Conservation (phyloP, 352 stramenopile species). For the Globisporangium echinulatum region DNA sequence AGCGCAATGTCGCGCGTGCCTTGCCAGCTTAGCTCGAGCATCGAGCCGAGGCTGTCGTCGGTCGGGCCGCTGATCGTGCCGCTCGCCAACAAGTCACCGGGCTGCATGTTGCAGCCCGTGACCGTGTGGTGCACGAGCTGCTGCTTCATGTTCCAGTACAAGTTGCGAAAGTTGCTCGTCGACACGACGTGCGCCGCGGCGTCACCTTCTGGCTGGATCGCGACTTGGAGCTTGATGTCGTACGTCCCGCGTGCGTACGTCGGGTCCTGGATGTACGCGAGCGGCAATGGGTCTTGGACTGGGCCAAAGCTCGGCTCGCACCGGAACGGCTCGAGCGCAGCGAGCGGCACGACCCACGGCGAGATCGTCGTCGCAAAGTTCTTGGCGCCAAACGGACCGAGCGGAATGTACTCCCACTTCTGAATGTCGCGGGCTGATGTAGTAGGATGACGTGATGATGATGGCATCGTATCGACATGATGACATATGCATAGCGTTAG, state of each 20-base stretch:
- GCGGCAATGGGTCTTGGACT: slow-evolving; percentile 81
- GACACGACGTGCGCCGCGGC: slow-evolving; percentile 67
- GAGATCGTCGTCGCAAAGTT: slow-evolving; percentile 97
- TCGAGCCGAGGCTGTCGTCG: slow-evolving; percentile 88
- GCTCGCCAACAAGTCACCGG: slow-evolving; percentile 91
- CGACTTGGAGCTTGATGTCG: slow-evolving; percentile 84
- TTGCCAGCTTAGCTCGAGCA: slow-evolving; percentile 96
- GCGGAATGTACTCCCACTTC: slow-evolving; percentile 97
- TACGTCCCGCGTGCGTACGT: slow-evolving; percentile 85
- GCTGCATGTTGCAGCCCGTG: slow-evolving; percentile 95
- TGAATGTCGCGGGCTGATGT: slow-evolving; percentile 79
- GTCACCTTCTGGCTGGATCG: slow-evolving; percentile 56
- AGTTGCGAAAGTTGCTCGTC: slow-evolving; percentile 92
- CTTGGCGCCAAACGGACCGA: slow-evolving; percentile 95
- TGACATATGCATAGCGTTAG: too few species aligned
- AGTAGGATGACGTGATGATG: not conserved
- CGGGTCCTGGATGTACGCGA: slow-evolving; percentile 93
- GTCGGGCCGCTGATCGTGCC: slow-evolving; percentile 93
- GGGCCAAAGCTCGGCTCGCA: slow-evolving; percentile 87
- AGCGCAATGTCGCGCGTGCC: slow-evolving; percentile 78
- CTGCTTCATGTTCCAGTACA: slow-evolving; percentile 98
- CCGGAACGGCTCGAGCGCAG: slow-evolving; percentile 92
- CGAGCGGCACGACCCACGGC: slow-evolving; percentile 94
- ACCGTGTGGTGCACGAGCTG: slow-evolving; percentile 96
- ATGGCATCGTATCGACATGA: too few species aligned